Base-by-base conservation (phyloP, 768 basidiomycete genomes). In the Tylopilus sp. region DNA sequence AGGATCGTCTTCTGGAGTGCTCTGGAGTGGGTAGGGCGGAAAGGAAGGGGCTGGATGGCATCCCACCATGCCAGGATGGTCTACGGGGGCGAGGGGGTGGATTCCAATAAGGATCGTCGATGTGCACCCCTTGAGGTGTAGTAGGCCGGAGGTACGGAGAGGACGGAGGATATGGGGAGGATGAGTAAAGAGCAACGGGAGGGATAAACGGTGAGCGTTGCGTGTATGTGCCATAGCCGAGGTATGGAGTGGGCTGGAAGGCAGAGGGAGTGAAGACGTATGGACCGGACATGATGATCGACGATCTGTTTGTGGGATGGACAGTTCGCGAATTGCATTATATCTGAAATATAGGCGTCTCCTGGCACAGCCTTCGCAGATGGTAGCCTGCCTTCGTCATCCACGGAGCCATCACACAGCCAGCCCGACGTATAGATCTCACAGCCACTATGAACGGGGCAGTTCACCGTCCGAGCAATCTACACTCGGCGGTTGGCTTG, bases 181-280 rank as follows among this genome's bases (percentile, higher is more conserved):
- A 54, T 3, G 71, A 68, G 50, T 59, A 73, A 6, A 77, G 66
- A 6, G 69, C 52, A 30, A 72, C 55, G 25, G 69, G 65, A 3
- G 78, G 78, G 37, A 76, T 70, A 58, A 80, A 80, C 1, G 79
- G 77, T 0, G 78, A 77, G 25, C 60, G 67, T 50, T 68, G 71
- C 58, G 65, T 64, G 58, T 57, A 70, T 22, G 48, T n/a, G 59
- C 54, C 69, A 50, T 63, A 67, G 49, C 66, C 63, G 61, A 66
- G 65, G 52, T 69, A 74, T 22, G 69, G 68, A 6, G 71, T 72
- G 22, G 71, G 64, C 50, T 66, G 62, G 52, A 68, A 73, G n/a
- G 70, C 49, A 7, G 62, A 22, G 3, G 78, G 77, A 2, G 67
- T 71, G 48, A 76, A 81, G 37, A 76, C 61, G 59, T 71, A 81